Evolutionary conservation across 345 rosid species (phyloP).

Genomic region (Clausena lansium): DNA sequence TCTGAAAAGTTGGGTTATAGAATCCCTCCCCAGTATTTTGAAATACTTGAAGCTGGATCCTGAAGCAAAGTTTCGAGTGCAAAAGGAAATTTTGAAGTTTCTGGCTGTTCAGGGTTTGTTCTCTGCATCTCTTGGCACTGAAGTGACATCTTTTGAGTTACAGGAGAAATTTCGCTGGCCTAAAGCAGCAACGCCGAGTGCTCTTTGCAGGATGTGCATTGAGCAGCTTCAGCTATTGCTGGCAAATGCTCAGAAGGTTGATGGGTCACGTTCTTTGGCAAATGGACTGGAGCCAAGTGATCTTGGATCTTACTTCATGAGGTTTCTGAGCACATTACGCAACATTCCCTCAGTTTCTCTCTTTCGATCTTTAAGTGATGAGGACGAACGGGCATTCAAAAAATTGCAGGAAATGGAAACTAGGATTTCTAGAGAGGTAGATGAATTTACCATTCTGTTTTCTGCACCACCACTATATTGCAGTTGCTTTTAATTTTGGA

Average conservation of each 20-base stretch:
- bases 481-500: neutral
- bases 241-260: slow-evolving; percentile 72
- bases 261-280: slow-evolving; percentile 38
- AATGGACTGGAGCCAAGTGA: slow-evolving; percentile 62
- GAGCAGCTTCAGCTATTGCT: slow-evolving; percentile 86
- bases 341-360: slow-evolving; percentile 94
- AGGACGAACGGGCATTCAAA: slow-evolving; percentile 70
- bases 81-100: slow-evolving; percentile 83
- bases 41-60: slow-evolving; percentile 68
- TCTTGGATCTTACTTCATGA: slow-evolving; percentile 79
- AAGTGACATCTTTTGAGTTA: slow-evolving; percentile 94
- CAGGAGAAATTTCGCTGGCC: slow-evolving; percentile 99
- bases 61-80: slow-evolving; percentile 70
- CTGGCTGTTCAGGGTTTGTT: slow-evolving; percentile 94
- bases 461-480: neutral
- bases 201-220: slow-evolving; percentile 77
- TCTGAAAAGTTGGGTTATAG: slow-evolving; percentile 85
- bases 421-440: slow-evolving; percentile 72
- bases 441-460: neutral
- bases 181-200: slow-evolving; percentile 64
- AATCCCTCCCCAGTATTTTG: slow-evolving; percentile 74
- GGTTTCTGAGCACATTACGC: slow-evolving; percentile 74
- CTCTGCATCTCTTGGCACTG: slow-evolving; percentile 87
- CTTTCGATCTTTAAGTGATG: slow-evolving; percentile 69
- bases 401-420: slow-evolving; percentile 71